phyloP scores from a whole-genome alignment of 1,139 yeast species.

The Scheffersomyces titani region DNA sequence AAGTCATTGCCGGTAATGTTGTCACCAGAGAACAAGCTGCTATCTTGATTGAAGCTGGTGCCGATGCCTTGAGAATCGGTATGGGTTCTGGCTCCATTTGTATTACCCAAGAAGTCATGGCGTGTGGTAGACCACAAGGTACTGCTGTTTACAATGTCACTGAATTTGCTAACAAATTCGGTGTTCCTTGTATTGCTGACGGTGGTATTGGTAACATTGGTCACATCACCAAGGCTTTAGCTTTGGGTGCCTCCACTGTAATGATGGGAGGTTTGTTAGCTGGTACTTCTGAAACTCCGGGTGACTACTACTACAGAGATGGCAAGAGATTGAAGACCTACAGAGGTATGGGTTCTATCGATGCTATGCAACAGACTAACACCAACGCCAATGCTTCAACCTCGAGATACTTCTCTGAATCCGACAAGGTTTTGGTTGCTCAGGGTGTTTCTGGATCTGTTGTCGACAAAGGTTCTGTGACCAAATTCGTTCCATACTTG shows the following conservation, averaged over 20 bases:
- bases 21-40: constrained; percentile 99
- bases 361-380: constrained; percentile 95
- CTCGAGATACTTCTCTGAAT: constrained; percentile 95
- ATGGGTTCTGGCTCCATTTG: constrained; percentile 99
- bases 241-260: constrained; percentile 95
- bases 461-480: constrained; percentile 93
- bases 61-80: constrained; percentile 97
- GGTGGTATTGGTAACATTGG: constrained; percentile 99
- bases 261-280: constrained; percentile 99
- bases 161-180: constrained; percentile 85
- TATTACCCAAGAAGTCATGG: constrained; percentile 99
- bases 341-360: constrained; percentile 99
- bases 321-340: constrained; percentile 96
- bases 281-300: constrained; percentile 98
- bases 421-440: constrained; percentile 94
- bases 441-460: constrained; percentile 99
- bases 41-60: constrained; percentile 90
- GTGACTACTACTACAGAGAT: constrained; percentile 95
- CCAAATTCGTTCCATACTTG: constrained; percentile 91
- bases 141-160: constrained; percentile 89
- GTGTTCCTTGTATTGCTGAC: constrained; percentile 97
- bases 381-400: constrained; percentile 94
- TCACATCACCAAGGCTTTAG: constrained; percentile 94
- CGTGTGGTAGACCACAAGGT: constrained; percentile 99
- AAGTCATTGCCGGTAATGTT: constrained; percentile 97